Conservation (phyloP, 352 stramenopile species). For the Stramenopiles sp. region DNA sequence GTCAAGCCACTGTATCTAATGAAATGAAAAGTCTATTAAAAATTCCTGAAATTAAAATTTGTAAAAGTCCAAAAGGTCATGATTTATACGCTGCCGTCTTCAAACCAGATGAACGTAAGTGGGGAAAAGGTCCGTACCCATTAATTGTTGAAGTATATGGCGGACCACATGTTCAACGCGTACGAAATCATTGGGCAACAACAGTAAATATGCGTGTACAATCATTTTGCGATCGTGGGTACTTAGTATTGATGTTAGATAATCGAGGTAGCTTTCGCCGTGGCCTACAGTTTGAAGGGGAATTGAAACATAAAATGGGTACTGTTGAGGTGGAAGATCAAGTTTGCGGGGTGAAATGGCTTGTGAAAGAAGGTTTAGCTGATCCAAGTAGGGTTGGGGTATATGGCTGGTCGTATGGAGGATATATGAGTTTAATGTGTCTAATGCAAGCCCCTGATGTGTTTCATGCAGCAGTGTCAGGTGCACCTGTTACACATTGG, state of each 20-base stretch:
- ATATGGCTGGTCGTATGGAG: conserved; percentile 94
- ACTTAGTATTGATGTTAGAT: conserved; percentile 84
- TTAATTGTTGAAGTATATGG: conserved; percentile 86
- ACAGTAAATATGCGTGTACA: conserved; percentile 80
- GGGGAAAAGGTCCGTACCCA: conserved; percentile 73
- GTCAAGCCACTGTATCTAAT: too few relatives aligned
- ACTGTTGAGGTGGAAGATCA: conserved; percentile 65
- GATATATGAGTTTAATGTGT: conserved; percentile 88
- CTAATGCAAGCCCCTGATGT: conserved; percentile 80
- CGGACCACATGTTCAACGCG: conserved; percentile 82
- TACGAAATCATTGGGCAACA: conserved; percentile 64
- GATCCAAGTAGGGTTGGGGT: conserved; percentile 61
- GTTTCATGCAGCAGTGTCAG: conserved; percentile 80
- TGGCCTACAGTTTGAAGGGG: conserved; percentile 70
- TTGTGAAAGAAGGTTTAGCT: conserved; percentile 57
- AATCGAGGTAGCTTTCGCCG: conserved; percentile 76
- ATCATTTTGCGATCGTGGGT: conserved; percentile 63
- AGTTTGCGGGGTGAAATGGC: conserved; percentile 39
- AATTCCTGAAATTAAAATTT: too few relatives aligned
- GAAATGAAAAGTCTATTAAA: too few relatives aligned
- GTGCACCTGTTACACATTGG: conserved; percentile 87
- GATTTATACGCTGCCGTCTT: conserved; percentile 81
- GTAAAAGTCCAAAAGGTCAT: too few relatives aligned
- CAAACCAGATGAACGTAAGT: conserved; percentile 45
- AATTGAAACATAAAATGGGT: conserved; percentile 73